Evolutionary conservation across 1,284 basidiomycete species (phyloP).

Genomic region (Ganoderma sinense): DNA sequence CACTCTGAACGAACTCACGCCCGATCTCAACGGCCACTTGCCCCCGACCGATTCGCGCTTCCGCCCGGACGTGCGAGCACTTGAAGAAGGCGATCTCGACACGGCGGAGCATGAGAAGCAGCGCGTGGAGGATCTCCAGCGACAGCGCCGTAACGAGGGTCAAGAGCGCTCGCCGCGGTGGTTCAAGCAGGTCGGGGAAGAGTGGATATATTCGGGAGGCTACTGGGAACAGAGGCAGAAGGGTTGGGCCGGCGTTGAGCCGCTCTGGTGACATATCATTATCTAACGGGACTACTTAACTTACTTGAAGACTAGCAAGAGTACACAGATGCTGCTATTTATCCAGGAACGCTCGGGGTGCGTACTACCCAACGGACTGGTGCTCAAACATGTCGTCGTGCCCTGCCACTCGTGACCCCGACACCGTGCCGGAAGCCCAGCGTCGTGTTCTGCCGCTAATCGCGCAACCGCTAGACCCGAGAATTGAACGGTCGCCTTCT

Average conservation of each 20-base stretch:
- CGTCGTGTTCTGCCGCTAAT: slow-evolving; percentile 7
- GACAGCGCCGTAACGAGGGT: slow-evolving; percentile 68
- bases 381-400: not conserved
- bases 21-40: slow-evolving; percentile 71
- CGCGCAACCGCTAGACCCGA: slow-evolving; percentile 20
- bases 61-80: slow-evolving; percentile 86
- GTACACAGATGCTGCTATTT: not conserved
- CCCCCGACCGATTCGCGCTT: slow-evolving; percentile 88
- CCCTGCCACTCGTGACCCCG: slow-evolving; percentile 18
- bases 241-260: slow-evolving; percentile 65
- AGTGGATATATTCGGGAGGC: slow-evolving; percentile 81
- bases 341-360: not conserved
- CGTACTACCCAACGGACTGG: not conserved
- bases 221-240: slow-evolving; percentile 81
- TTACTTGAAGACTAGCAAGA: slow-evolving; percentile 24
- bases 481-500: slow-evolving; percentile 26
- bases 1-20: slow-evolving; percentile 83
- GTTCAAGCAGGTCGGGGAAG: slow-evolving; percentile 76
- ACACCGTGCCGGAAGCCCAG: slow-evolving; percentile 7
- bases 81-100: slow-evolving; percentile 85
- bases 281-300: slow-evolving; percentile 22
- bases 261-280: slow-evolving; percentile 68
- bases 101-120: slow-evolving; percentile 81
- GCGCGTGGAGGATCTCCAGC: slow-evolving; percentile 77
- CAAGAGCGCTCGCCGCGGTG: slow-evolving; percentile 68